A percentile compares a stretch with the other conserved stretches of the same genome.
Evolutionary conservation across 108 stramenopile genomes (phyloP).

Genomic region (Skeletonema potamos): DNA sequence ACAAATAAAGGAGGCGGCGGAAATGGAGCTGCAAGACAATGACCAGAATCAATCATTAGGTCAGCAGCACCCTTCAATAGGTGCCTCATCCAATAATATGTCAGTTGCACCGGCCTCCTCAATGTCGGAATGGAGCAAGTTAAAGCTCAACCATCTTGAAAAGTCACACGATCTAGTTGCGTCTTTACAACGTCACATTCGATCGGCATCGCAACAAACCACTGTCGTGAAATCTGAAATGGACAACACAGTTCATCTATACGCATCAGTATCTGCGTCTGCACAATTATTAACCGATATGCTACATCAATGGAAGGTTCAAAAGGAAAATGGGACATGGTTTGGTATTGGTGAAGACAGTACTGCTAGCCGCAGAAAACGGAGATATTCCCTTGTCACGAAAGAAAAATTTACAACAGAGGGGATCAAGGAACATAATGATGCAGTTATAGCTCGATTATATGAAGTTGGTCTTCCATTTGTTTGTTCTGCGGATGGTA

Average conservation of each 20-base stretch:
- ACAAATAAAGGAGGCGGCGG: conserved; percentile 73
- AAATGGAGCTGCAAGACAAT: conserved; percentile 47
- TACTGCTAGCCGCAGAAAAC: background rate
- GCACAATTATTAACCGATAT: conserved; percentile 44
- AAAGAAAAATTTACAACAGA: conserved; percentile 69
- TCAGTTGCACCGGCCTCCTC: background rate
- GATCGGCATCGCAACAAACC: conserved; percentile 32
- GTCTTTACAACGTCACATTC: conserved; percentile 53
- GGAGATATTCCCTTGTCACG: conserved; percentile 35
- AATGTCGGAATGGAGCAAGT: conserved; percentile 65
- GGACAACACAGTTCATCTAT: conserved; percentile 33
- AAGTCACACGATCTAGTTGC: conserved; percentile 57
- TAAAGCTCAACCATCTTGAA: conserved; percentile 59
- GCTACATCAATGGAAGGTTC: conserved; percentile 19
- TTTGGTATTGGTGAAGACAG: background rate
- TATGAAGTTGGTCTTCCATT: conserved; percentile 85
- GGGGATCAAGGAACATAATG: conserved; percentile 71
- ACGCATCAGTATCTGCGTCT: conserved; percentile 44
- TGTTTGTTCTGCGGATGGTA: conserved; percentile 77
- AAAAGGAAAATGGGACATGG: conserved; percentile 1
- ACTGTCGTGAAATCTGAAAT: conserved; percentile 29
- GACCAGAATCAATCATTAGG: conserved; percentile 8
- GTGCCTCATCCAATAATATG: background rate
- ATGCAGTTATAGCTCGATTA: conserved; percentile 64
- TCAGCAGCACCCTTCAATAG: background rate